These are phyloP conservation scores for Capsella bursapastoris DNA, from an alignment of 345 rosid species.

Conservation along the genomic window DNA sequence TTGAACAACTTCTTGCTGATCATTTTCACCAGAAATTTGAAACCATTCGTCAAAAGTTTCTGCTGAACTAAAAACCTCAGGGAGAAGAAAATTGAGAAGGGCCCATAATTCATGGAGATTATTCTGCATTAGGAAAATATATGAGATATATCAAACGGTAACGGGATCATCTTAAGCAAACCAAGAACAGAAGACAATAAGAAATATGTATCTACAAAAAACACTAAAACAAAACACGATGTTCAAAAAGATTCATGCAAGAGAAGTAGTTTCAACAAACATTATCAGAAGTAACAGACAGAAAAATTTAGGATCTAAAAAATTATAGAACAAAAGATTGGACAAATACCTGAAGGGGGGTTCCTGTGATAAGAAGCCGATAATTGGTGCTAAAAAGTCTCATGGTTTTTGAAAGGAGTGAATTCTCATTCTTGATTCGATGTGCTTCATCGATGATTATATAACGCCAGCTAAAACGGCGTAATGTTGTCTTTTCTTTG, in stretches of 20 bases:
- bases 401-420: conserved; percentile 96
- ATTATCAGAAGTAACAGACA: not conserved
- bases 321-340: conserved; percentile 6
- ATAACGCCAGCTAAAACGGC: conserved; percentile 94
- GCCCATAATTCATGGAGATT: conserved; percentile 99
- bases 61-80: conserved; percentile 98
- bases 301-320: not conserved
- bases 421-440: conserved; percentile 93
- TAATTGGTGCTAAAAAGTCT: conserved; percentile 86
- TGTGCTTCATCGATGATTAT: conserved; percentile 98
- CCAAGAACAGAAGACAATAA: not conserved
- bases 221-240: not conserved
- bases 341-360: conserved; percentile 92
- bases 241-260: conserved; percentile 22
- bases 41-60: conserved; percentile 99
- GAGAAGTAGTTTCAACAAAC: conserved; percentile 12
- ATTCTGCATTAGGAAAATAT: conserved; percentile 60
- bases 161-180: conserved; percentile 3
- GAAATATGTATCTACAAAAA: conserved; percentile 12
- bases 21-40: conserved; percentile 98
- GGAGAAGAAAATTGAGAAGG: conserved; percentile 92
- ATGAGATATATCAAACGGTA: conserved; percentile 12
- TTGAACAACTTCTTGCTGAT: conserved; percentile 99
- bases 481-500: conserved; percentile 79
- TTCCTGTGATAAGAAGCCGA: conserved; percentile 94